A percentile compares a stretch with the other conserved stretches of the same genome.
Evolutionary conservation across 257 asterid species (phyloP).

Genomic region (Lithospermum erythrorhizon): DNA sequence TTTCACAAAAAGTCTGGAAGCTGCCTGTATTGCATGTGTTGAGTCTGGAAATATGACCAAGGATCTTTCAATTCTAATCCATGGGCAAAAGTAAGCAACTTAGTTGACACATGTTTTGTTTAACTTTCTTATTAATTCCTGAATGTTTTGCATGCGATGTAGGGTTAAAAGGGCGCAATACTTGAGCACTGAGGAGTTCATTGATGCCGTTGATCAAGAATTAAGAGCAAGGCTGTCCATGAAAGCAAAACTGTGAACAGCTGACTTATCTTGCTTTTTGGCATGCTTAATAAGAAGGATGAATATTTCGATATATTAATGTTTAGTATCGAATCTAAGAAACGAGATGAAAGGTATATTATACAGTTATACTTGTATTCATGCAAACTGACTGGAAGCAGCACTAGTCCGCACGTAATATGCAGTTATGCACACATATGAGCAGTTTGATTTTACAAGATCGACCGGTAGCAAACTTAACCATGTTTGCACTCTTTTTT

Average conservation of each 20-base stretch:
- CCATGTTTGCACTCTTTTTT: no score
- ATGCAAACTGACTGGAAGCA: no score
- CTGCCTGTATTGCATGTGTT: conserved; percentile 64
- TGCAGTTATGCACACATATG: no score
- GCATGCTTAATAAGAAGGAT: background rate
- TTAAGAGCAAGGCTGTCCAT: conserved; percentile 36
- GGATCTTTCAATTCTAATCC: conserved; percentile 72
- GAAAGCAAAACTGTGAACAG: conserved; percentile 13
- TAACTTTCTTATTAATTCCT: conserved; percentile 11
- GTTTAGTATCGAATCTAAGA: no score
- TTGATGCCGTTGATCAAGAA: conserved; percentile 55
- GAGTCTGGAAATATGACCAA: conserved; percentile 87
- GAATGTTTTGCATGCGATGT: conserved; percentile 28
- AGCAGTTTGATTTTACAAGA: no score
- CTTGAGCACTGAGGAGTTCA: conserved; percentile 63
- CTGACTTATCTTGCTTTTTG: background rate
- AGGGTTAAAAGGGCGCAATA: conserved; percentile 43
- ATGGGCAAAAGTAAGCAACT: conserved; percentile 59
- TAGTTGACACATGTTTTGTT: background rate
- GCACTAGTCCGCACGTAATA: no score
- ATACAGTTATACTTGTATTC: no score
- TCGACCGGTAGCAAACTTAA: no score
- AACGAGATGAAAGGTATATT: no score
- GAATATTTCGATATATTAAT: no score
- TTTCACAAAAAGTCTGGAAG: conserved; percentile 63